Base-by-base conservation (phyloP, 2,329 filamentous ascomycete genomes). In the Ophiostoma novo-ulmi region DNA sequence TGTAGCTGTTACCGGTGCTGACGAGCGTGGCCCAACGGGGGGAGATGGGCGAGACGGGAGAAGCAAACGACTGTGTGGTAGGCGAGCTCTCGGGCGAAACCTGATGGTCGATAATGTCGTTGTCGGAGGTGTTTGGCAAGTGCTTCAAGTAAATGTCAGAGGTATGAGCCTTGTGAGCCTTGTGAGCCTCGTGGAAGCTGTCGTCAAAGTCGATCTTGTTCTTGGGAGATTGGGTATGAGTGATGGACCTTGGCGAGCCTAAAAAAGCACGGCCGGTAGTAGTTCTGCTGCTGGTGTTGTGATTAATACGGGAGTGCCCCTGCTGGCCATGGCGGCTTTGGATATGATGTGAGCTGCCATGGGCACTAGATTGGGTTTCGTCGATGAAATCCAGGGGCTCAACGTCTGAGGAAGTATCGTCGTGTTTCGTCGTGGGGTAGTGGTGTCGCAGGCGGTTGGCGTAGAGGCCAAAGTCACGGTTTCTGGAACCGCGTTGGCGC, bases 21-120 rank as follows among this genome's bases (percentile, higher is more conserved):
- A 76, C 77, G 35, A 81, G 77, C 26, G 81, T 82, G 70, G 85
- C 84, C 84, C 84, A 86, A 73, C 84, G 78, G 26, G 79, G 78
- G 26, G 80, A 81, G 58, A 78, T 73, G 65, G 76, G 73, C 36
- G 80, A 81, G 26, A 77, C 72, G 36, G 77, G 73, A 20, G 79
- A 80, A 36, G 79, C 73, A 63, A 68, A 31, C 35, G 55, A 69
- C 17, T 55, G 61, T 5, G 66, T 38, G n/a, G 66, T 39, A 61
- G 67, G 63, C 22, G 67, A 55, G 35, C 65, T 39, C 20, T 65
- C 63, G 63, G 63, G 63, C 7, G 63, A 65, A 10, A 65, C 63
- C n/a, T 65, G 36, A 36, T 41, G 63, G 63, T 65, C 63, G n/a
- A 44, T 20, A 38, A 61, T 65, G 67, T 67, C 36, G 69, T 22